phyloP scores from a whole-genome alignment of 306 rosid species.

The Luffa acutangula region DNA sequence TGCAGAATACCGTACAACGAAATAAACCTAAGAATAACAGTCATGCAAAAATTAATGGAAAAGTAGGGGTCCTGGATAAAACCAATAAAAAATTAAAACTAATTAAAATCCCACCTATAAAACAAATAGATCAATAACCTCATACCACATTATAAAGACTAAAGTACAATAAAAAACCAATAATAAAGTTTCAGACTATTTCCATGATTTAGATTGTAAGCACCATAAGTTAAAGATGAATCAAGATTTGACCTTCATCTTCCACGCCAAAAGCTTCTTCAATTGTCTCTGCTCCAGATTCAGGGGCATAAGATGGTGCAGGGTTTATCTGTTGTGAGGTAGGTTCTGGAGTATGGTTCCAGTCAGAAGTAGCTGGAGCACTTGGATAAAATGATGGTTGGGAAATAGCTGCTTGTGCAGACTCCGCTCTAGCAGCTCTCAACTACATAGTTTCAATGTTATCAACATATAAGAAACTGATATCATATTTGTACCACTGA shows the following conservation, averaged over 20 bases:
- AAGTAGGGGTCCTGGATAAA: not conserved
- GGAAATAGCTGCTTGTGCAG: slow-evolving; percentile 27
- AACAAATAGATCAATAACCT: not conserved
- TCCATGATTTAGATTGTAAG: not conserved
- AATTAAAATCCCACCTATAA: not conserved
- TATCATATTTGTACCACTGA: not conserved
- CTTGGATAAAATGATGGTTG: slow-evolving; percentile 37
- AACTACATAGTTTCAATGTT: slow-evolving; percentile 40
- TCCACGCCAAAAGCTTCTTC: slow-evolving; percentile 63
- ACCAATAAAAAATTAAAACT: not conserved
- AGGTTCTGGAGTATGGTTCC: slow-evolving; percentile 56
- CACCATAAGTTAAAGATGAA: not conserved
- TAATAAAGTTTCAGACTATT: not conserved
- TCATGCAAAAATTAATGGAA: not conserved
- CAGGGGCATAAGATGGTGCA: slow-evolving; percentile 29
- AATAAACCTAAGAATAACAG: not conserved
- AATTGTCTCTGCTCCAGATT: slow-evolving; percentile 36
- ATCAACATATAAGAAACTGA: not conserved
- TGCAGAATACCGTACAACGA: not conserved
- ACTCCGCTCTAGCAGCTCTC: slow-evolving; percentile 53
- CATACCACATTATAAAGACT: not conserved
- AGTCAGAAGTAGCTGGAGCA: slow-evolving; percentile 42
- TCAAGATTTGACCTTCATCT: slow-evolving; percentile 61
- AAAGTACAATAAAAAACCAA: not conserved
- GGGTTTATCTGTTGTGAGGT: slow-evolving; percentile 48